These are phyloP conservation scores for Esteya vermicola DNA, from an alignment of 2,329 filamentous ascomycete species.

Conservation along the genomic window DNA sequence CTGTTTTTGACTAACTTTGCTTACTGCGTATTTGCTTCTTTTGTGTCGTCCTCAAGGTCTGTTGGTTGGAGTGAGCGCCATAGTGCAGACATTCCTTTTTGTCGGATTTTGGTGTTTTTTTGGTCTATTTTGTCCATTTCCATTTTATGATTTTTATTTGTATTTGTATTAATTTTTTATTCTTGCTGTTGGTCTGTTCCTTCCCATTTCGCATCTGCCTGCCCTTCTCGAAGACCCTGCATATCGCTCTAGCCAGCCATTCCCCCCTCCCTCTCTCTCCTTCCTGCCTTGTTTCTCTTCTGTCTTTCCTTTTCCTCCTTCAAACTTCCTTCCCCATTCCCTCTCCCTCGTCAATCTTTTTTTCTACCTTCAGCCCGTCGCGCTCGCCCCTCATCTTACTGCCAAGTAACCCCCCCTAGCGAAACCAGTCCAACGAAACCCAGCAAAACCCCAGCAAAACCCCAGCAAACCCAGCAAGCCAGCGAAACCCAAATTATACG, in stretches of 20 bases:
- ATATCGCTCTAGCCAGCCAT: not conserved
- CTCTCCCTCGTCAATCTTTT: not conserved
- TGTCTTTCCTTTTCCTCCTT: constrained; percentile 1
- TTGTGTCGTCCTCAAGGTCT: too few relatives aligned
- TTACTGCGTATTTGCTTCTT: too few relatives aligned
- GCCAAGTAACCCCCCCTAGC: not conserved
- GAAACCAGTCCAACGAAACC: too few relatives aligned
- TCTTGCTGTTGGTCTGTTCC: not conserved
- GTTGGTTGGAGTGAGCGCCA: too few relatives aligned
- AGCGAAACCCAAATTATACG: constrained; percentile 1
- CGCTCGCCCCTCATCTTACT: constrained; percentile 3
- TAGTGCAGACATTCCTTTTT: too few relatives aligned
- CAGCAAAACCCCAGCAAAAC: too few relatives aligned
- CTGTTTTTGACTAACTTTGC: too few relatives aligned
- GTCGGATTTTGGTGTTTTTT: not conserved
- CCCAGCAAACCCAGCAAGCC: too few relatives aligned
- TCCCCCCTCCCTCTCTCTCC: not conserved
- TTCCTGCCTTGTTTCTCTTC: not conserved
- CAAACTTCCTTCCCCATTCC: not conserved
- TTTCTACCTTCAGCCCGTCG: constrained; percentile 1
- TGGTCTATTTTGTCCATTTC: not conserved
- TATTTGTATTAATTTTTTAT: not conserved
- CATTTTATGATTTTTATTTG: not conserved
- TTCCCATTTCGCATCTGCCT: not conserved
- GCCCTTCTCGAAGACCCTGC: not conserved